Evolutionary conservation across 2,329 filamentous ascomycete genomes (phyloP), one percentile per base, ranked within the genome.

Genomic region (Epichloe sylvatica): DNA sequence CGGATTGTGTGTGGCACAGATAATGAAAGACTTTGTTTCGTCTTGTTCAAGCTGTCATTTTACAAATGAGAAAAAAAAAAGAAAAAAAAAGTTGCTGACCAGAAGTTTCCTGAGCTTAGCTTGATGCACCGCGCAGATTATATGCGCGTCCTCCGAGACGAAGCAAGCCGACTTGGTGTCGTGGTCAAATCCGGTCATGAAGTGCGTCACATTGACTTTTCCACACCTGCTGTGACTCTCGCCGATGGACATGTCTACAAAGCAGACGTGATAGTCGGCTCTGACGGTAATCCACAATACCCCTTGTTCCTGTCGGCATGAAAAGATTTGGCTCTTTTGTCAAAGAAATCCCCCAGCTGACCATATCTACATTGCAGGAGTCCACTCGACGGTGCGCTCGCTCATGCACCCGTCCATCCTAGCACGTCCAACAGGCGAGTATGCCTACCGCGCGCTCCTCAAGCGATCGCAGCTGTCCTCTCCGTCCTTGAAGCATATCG

Each of bases 51-150:
- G 30, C 30, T 11, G 8, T 30, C 30, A 11, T 30, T 30, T 30
- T 30, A 9, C 25, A 30, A 4, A 11, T 8, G 2, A 23, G 5
- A 7, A 2, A 21, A 23, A 23, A 6, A 1, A 23, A 2, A 1
- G 5, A 23, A 6, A 23, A 2, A 5, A 34, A 5, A 35, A 12
- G 8, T 25, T 37, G 15, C 36, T 39, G 36, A 46, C 36, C 11
- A 6, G 11, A 30, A 6, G 21, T 35, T 35, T n/a, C 13, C 23
- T 21, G 30, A 7, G 17, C 1, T 7, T 13, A 55, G 54, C 6
- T 7, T 56, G 3, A 43, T 55, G 5, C 53, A 54, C 43, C 53
- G 54, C 12, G 52, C 47, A 23, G 53, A 54, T 40, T 55, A 52
- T 39, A 44, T 54, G 42, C 30, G 33, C 13, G n/a, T 54, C 25